phyloP scores from a whole-genome alignment of 2,329 filamentous ascomycete genomes.

The Aspergillus chevalieri region DNA sequence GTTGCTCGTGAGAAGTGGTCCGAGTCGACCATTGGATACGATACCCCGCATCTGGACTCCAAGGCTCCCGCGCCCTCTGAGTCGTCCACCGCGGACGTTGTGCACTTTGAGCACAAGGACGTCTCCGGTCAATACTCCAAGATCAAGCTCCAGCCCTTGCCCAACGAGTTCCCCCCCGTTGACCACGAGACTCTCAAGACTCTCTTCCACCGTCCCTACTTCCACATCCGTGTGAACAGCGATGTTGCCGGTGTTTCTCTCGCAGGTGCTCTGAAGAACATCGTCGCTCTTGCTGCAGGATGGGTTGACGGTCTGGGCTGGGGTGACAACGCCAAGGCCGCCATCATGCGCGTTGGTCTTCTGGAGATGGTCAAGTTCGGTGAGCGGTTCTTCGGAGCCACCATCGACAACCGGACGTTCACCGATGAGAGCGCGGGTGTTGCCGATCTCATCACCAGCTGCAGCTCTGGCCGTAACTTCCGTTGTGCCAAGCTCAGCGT shows the following conservation, averaged over 20 bases:
- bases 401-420: constrained; percentile 76
- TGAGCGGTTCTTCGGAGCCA: constrained; percentile 82
- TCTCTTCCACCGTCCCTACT: constrained; percentile 93
- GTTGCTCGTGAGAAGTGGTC: constrained; percentile 95
- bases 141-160: constrained; percentile 67
- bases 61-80: constrained; percentile 60
- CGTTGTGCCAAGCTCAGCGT: constrained; percentile 85
- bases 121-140: constrained; percentile 61
- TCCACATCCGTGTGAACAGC: constrained; percentile 87
- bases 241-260: constrained; percentile 97
- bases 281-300: constrained; percentile 87
- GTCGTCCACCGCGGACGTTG: constrained; percentile 45
- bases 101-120: constrained; percentile 59
- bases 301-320: constrained; percentile 94
- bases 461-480: constrained; percentile 87
- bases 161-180: constrained; percentile 75
- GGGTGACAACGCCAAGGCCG: constrained; percentile 99
- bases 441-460: constrained; percentile 91
- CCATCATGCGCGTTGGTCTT: constrained; percentile 91
- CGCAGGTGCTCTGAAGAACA: constrained; percentile 91
- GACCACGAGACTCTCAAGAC: constrained; percentile 76
- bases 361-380: constrained; percentile 97
- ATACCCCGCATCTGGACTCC: constrained; percentile 83
- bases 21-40: constrained; percentile 94
- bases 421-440: constrained; percentile 96